Evolutionary conservation across 306 rosid genomes (phyloP), one percentile per base, ranked within the genome.

Genomic region (Lagenaria siceraria): DNA sequence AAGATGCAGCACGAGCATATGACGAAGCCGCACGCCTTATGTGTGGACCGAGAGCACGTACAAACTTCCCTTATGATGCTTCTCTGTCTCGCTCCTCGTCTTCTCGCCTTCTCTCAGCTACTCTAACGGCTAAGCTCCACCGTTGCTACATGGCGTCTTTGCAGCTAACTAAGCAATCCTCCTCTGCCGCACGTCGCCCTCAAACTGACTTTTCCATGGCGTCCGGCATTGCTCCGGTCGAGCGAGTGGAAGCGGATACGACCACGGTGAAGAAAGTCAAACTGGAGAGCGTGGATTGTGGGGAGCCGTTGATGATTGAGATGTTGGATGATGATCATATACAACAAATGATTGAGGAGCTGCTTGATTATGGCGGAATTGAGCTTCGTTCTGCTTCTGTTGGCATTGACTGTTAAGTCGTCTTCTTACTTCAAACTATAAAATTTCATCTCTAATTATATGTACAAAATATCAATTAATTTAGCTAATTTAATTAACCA

Each of bases 1-100:
- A 95, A 19, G 97, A 95, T 80, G 98, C 98, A 0, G 98, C 98
- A 0, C 80, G 90, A 48, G 98, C 98, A 1, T 95, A 95, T 22
- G 98, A 95, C 49, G 98, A 92, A 77, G 98, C 97, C 12, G 97
- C 98, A 1, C 87, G 98, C 78, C 85, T 95, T 35, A 95, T 95
- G 98, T 88, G 97, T 35, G 97, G 98, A 0, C 85, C 90, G 0
- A 95, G 96, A 49, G 94, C 98, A 1, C 82, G 96, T 48, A 95
- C 98, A 17, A 95, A 95, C 77, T 95, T 92, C 85, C 92, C 97
- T 65, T 92, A 86, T 78, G 89, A 90, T 83, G 97, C 97, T 8
- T 87, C 83, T 79, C 84, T 81, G 0, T 81, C 97, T n/a, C 89
- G 86, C 49, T 86, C 97, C 15, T 81, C 98, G 7, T 87, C 97